Percentiles rank a stretch among this genome's conserved stretches.
phyloP scores from a whole-genome alignment of 768 basidiomycete species.

The Tulasnella sp. region DNA sequence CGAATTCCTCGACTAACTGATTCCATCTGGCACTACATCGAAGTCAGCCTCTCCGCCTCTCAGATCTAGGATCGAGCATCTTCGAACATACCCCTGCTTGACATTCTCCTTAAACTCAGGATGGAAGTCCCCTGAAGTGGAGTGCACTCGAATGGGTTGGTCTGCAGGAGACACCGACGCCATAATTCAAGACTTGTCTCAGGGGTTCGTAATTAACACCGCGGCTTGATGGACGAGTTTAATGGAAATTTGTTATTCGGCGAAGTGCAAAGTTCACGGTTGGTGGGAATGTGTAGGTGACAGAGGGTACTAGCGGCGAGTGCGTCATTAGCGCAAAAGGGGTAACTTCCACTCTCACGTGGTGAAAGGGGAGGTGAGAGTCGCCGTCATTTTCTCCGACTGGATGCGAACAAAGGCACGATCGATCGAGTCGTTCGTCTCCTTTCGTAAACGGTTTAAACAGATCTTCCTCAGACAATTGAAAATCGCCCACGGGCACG shows the following conservation, averaged over 20 bases:
- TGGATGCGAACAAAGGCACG: neutral
- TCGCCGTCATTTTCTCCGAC: neutral
- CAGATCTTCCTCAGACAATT: neutral
- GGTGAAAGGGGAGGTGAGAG: neutral
- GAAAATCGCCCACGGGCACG: neutral
- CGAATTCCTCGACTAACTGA: conserved; percentile 39
- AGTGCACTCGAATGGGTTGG: conserved; percentile 54
- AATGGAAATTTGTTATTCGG: neutral
- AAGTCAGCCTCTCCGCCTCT: neutral
- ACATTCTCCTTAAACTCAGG: conserved; percentile 46
- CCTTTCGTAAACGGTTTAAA: neutral
- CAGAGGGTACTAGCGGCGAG: neutral
- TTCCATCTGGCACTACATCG: neutral
- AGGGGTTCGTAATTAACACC: neutral
- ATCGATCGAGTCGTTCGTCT: neutral
- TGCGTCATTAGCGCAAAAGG: neutral
- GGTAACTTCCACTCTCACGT: neutral
- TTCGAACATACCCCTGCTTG: conserved; percentile 39
- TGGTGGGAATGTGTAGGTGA: neutral
- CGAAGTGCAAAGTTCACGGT: neutral
- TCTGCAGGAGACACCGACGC: conserved; percentile 14
- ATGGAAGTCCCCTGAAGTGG: conserved; percentile 49
- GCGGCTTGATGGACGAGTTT: neutral
- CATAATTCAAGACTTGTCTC: neutral
- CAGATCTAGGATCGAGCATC: neutral